Conservation (phyloP, 345 rosid genomes). For the Eucalyptus cloeziana region DNA sequence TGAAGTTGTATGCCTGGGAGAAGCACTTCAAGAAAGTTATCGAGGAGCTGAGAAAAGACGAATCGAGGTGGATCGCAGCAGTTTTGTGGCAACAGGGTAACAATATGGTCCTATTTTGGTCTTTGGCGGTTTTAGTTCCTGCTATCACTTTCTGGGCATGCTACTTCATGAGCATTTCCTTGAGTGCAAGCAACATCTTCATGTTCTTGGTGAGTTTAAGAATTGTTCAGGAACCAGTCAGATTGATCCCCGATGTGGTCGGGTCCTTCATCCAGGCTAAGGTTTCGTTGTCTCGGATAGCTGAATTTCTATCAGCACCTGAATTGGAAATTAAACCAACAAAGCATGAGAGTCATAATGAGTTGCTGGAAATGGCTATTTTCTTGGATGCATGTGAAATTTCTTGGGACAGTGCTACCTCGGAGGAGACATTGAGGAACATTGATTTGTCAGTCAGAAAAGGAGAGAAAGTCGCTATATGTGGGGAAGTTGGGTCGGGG, state of each 20-base stretch:
- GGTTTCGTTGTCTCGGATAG: constrained; percentile 28
- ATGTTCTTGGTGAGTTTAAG: constrained; percentile 37
- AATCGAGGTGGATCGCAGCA: constrained; percentile 6
- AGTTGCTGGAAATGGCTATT: constrained; percentile 3
- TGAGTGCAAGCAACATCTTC: constrained; percentile 25
- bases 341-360: background rate
- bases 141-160: constrained; percentile 34
- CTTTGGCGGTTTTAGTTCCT: constrained; percentile 29
- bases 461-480: constrained; percentile 38
- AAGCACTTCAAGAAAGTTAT: constrained; percentile 30
- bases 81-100: constrained; percentile 17
- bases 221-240: constrained; percentile 31
- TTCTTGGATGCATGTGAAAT: constrained; percentile 12
- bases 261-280: constrained; percentile 29
- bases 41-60: constrained; percentile 20
- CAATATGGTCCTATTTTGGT: constrained; percentile 22
- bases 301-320: constrained; percentile 28
- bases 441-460: constrained; percentile 13
- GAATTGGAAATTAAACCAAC: constrained; percentile 8
- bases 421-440: constrained; percentile 14
- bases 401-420: constrained; percentile 26
- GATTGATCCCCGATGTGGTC: constrained; percentile 29
- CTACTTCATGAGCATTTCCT: constrained; percentile 23
- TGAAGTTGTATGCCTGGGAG: constrained; percentile 65
- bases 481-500: constrained; percentile 60